Evolutionary conservation across 2,329 filamentous ascomycete genomes (phyloP), one percentile per base, ranked within the genome.

Genomic region (Ceratocystis albifundus): DNA sequence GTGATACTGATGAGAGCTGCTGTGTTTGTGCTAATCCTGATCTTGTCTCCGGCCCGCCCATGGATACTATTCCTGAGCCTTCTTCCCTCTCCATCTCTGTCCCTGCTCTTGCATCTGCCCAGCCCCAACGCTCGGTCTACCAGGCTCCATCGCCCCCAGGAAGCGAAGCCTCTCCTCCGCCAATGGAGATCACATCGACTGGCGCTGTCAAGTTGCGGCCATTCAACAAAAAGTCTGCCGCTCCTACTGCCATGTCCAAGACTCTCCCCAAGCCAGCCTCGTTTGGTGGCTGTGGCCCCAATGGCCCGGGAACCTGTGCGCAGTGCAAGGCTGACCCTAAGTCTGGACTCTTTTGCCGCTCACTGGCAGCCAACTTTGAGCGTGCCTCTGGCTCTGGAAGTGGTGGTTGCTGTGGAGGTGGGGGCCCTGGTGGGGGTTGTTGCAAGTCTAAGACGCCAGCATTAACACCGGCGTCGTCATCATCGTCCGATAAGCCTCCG

Each of bases 301-400:
- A 87, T 65, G 88, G 88, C 0, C 89, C 89, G 0, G 89, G 89
- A 8, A 88, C 87, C 17, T 94, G 89, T 72, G 83, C 87, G 3
- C 88, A 93, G 76, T 94, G 89, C 73, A 81, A 87, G 68, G 80
- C 84, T 1, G 89, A 93, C 72, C 88, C 89, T 20, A 87, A 88
- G 72, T 90, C 89, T 2, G 89, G 88, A 1, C 82, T 92, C 46
- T 94, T 94, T 78, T 94, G 89, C 75, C 88, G 89, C 69, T 87
- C 88, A 10, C 83, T 93, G 64, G 88, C 89, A 28, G 88, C 88
- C 68, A 87, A 79, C 70, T 77, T 84, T 68, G 77, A 79, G 68
- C 78, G 78, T 68, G 76, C 77, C 62, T 72, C 74, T 22, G 74
- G 75, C 28, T 67, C 69, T 32, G 68, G 72, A 30, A 68, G 70